phyloP scores from a whole-genome alignment of 352 stramenopile species.

The Plasmopara viticola region DNA sequence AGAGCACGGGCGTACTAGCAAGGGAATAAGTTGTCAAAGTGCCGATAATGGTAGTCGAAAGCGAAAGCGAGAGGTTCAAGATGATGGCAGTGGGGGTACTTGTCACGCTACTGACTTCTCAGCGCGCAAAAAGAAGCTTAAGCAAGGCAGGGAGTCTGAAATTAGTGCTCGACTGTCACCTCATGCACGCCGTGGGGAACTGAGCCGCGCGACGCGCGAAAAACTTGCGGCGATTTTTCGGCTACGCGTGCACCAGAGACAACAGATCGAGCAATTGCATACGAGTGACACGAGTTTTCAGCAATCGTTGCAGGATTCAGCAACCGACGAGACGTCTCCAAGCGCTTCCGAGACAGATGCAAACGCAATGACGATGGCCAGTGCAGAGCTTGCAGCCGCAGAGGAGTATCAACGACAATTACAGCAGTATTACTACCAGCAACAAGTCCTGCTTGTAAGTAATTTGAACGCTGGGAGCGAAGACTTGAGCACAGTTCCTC shows the following conservation, averaged over 20 bases:
- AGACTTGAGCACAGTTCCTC: slow-evolving; percentile 15
- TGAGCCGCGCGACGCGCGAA: slow-evolving; percentile 33
- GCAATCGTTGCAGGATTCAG: slow-evolving; percentile 26
- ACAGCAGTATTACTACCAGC: slow-evolving; percentile 64
- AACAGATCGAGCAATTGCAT: slow-evolving; percentile 32
- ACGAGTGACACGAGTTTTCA: slow-evolving; percentile 12
- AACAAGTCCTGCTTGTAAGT: slow-evolving; percentile 47
- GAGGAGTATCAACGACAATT: slow-evolving; percentile 50
- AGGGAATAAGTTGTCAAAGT: slow-evolving; percentile 4
- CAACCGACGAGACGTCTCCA: not conserved
- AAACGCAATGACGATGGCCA: slow-evolving; percentile 7
- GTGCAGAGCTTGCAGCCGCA: slow-evolving; percentile 16
- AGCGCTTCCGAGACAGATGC: not conserved
- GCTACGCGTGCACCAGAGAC: slow-evolving; percentile 41
- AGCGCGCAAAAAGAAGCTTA: slow-evolving; percentile 14
- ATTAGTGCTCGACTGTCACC: slow-evolving; percentile 5
- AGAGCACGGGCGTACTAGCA: slow-evolving; percentile 5
- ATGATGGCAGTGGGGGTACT: slow-evolving; percentile 2
- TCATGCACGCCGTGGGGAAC: slow-evolving; percentile 2
- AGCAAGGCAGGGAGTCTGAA: slow-evolving; percentile 1
- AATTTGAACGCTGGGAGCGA: slow-evolving; percentile 19
- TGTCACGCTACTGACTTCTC: slow-evolving; percentile 1
- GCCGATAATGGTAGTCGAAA: slow-evolving; percentile 10
- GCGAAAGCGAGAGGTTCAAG: slow-evolving; percentile 4
- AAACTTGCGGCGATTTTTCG: slow-evolving; percentile 62